Conservation (phyloP, 768 basidiomycete species). For the Suillus bovinus region DNA sequence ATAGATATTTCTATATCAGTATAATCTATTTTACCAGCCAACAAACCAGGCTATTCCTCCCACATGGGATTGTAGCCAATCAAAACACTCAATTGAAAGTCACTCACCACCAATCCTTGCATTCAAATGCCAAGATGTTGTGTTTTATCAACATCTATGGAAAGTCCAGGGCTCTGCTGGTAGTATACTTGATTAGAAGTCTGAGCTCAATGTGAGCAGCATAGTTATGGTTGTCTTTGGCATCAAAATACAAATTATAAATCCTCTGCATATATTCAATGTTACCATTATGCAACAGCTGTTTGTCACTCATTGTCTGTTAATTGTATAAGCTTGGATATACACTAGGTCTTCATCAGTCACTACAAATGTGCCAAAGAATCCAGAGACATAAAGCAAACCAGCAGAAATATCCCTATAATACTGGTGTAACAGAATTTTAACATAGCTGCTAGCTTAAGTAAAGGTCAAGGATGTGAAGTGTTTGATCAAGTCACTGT, state of each 20-base stretch:
- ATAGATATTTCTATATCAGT: too few species aligned
- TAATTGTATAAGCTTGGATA: conserved; percentile 34
- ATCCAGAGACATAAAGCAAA: conserved; percentile 32
- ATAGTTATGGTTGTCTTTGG: conserved; percentile 15
- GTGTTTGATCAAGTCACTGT: background rate
- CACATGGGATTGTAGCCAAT: too few species aligned
- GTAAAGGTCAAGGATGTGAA: background rate
- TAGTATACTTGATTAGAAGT: conserved; percentile 18
- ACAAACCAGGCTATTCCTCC: too few species aligned
- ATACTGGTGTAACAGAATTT: conserved; percentile 22
- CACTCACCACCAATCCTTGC: background rate
- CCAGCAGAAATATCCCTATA: conserved; percentile 29
- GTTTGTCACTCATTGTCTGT: conserved; percentile 26
- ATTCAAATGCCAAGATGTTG: background rate
- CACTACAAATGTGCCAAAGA: conserved; percentile 26
- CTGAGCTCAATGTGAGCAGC: conserved; percentile 32
- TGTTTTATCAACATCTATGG: background rate
- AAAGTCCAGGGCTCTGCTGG: fast-evolving
- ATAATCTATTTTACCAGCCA: too few species aligned
- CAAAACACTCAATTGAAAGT: too few species aligned
- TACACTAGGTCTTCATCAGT: conserved; percentile 20
- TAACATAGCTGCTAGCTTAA: conserved; percentile 19
- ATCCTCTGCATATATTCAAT: conserved; percentile 17
- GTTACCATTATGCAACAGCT: conserved; percentile 17
- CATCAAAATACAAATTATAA: conserved; percentile 22